phyloP scores from a whole-genome alignment of 139 green algal species.

The Chlamydomonas schloesseri region DNA sequence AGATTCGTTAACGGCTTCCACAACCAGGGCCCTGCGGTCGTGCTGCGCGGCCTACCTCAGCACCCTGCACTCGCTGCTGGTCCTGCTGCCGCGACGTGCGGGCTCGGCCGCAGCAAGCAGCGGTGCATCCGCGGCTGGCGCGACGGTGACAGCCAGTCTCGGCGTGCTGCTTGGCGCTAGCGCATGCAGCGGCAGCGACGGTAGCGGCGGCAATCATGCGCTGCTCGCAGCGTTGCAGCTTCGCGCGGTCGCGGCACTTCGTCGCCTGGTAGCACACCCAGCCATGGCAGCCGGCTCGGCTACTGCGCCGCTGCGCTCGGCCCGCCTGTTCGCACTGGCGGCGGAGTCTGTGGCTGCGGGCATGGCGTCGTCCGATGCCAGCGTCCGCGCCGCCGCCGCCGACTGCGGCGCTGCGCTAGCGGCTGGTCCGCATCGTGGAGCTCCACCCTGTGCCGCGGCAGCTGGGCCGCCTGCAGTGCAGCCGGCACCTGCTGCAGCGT shows the following conservation, averaged over 20 bases:
- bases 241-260: background rate
- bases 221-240: background rate
- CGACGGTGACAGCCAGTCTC: too few species aligned
- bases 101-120: too few species aligned
- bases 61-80: background rate
- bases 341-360: background rate
- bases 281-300: background rate
- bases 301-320: background rate
- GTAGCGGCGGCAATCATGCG: too few species aligned
- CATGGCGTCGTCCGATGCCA: background rate
- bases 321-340: background rate
- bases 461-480: too few species aligned
- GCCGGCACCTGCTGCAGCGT: too few species aligned
- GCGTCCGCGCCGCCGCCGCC: background rate
- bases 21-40: background rate
- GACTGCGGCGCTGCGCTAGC: background rate
- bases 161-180: too few species aligned
- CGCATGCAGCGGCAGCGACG: too few species aligned
- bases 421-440: too few species aligned
- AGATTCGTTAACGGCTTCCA: background rate
- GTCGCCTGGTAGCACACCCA: background rate
- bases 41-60: conserved; percentile 1
- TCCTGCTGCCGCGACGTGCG: too few species aligned
- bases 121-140: too few species aligned
- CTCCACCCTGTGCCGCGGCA: too few species aligned